phyloP scores from a whole-genome alignment of 2,329 filamentous ascomycete species.

The Diaporthe citrichinensis region DNA sequence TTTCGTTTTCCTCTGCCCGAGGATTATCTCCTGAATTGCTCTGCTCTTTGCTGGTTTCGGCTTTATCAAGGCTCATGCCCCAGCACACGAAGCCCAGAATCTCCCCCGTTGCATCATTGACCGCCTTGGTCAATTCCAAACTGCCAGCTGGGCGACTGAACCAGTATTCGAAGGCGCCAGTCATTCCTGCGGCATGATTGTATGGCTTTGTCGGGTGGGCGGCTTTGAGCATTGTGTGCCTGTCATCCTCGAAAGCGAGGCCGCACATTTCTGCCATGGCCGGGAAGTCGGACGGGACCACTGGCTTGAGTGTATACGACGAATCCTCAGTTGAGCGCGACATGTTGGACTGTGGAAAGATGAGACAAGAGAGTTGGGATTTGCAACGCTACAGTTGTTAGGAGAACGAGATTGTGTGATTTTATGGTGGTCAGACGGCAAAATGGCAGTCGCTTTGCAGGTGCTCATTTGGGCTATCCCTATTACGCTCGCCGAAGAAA shows the following conservation, averaged over 20 bases:
- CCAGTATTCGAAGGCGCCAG: slow-evolving; percentile 43
- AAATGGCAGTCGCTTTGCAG: neutral
- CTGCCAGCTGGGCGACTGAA: slow-evolving; percentile 43
- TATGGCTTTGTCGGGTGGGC: slow-evolving; percentile 48
- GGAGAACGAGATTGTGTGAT: neutral
- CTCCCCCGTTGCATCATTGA: slow-evolving; percentile 48
- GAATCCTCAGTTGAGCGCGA: neutral
- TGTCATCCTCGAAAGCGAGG: slow-evolving; percentile 50
- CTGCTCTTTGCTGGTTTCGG: slow-evolving; percentile 29
- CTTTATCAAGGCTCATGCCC: slow-evolving; percentile 48
- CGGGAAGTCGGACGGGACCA: slow-evolving; percentile 47
- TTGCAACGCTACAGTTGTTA: neutral
- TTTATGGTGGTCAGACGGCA: neutral
- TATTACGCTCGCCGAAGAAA: slow-evolving; percentile 24
- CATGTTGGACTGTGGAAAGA: neutral
- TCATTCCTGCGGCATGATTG: slow-evolving; percentile 47
- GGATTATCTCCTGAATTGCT: neutral
- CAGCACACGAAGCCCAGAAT: slow-evolving; percentile 54
- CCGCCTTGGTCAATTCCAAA: slow-evolving; percentile 51
- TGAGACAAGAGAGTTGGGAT: neutral
- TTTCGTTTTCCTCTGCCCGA: neutral
- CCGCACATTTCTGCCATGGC: slow-evolving; percentile 49
- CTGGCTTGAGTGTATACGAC: slow-evolving; percentile 33
- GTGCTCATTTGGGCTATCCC: slow-evolving; percentile 14
- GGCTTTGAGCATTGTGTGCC: slow-evolving; percentile 53